Base-by-base conservation (phyloP, 2,329 filamentous ascomycete species). In the Apiospora pterosperma region DNA sequence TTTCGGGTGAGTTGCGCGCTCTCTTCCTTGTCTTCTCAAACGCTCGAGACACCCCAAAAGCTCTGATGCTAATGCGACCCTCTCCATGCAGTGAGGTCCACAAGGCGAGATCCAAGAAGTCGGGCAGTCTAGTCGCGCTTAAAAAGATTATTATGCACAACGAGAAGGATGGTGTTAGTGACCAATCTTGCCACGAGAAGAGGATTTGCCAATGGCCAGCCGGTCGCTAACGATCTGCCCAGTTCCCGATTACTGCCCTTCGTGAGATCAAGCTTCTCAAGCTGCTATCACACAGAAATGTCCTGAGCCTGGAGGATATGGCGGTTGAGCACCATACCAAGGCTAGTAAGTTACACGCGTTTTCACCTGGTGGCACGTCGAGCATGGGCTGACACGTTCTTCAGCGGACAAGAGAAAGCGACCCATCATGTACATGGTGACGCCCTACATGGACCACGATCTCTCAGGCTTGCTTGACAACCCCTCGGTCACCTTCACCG, bases 141-240 rank as follows among this genome's bases (percentile, higher is more conserved):
- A 99, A 99, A 82, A 98, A 98, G 85, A 99, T 99, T 70, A 88
- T 99, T 69, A 97, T 98, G 92, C 96, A 98, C 77, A 97, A 98
- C 77, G 96, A 99, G 81, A 98, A 97, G 77, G 96, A 99, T 78
- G 96, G 96, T 61, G 90, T 92, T 79, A 72, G 88, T 80, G 52
- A 36, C 52, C 62, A 19, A 55, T 38, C 41, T 14, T n/a, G 36
- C 28, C 59, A 42, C 16, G 14, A 34, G 16, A 34, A 34, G 25
- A n/a, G 8, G 16, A n/a, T 38, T 55, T 61, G 16, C 42, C 23
- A 63, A 55, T 55, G 48, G 48, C 65, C 39, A 19, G 63, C 19
- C 60, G 25, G 55, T 62, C 61, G 62, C 68, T 72, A 67, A 71
- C 69, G 16, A 59, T 8, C 34, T 62, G 42, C 62, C 68, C 68